Conservation (phyloP, 495 filamentous ascomycete genomes). For the Xylaria sp. region DNA sequence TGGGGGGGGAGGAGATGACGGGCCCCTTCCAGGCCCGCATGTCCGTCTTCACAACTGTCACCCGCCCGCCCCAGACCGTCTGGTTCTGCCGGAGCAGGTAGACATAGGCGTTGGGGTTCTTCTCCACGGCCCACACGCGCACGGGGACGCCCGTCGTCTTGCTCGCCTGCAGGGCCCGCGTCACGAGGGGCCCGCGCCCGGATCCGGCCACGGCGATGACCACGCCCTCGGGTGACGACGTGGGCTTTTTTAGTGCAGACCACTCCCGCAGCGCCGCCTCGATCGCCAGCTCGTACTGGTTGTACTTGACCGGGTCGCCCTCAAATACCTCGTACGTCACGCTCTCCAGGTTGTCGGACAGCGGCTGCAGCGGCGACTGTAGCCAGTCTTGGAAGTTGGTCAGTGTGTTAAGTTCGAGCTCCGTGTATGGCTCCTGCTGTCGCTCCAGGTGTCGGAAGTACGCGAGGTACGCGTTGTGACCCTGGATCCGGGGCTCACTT, state of each 20-base stretch:
- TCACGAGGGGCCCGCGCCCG: slow-evolving; percentile 89
- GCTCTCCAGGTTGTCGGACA: slow-evolving; percentile 95
- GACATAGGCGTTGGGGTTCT: slow-evolving; percentile 97
- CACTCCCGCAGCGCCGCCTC: slow-evolving; percentile 83
- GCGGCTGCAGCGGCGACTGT: slow-evolving; percentile 90
- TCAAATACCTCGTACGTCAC: slow-evolving; percentile 99
- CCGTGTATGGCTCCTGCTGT: slow-evolving; percentile 69
- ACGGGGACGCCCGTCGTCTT: slow-evolving; percentile 76
- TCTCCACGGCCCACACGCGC: slow-evolving; percentile 91
- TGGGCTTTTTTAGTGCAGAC: slow-evolving; percentile 71
- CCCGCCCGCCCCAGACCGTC: slow-evolving; percentile 73
- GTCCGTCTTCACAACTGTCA: slow-evolving; percentile 90
- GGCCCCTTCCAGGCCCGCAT: slow-evolving; percentile 96
- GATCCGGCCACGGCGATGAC: slow-evolving; percentile 92
- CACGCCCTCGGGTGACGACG: slow-evolving; percentile 71
- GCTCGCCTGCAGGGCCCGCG: slow-evolving; percentile 81
- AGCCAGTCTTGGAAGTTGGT: slow-evolving; percentile 82
- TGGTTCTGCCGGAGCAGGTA: slow-evolving; percentile 87
- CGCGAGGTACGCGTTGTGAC: slow-evolving; percentile 66
- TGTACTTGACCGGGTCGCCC: slow-evolving; percentile 97
- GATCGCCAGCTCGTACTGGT: slow-evolving; percentile 90
- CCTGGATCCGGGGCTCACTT: slow-evolving; percentile 37
- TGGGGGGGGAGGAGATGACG: slow-evolving; percentile 37
- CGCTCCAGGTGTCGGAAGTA: slow-evolving; percentile 87
- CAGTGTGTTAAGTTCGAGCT: slow-evolving; percentile 52